phyloP scores from a whole-genome alignment of 495 filamentous ascomycete species.

The Penicillium ucsense region DNA sequence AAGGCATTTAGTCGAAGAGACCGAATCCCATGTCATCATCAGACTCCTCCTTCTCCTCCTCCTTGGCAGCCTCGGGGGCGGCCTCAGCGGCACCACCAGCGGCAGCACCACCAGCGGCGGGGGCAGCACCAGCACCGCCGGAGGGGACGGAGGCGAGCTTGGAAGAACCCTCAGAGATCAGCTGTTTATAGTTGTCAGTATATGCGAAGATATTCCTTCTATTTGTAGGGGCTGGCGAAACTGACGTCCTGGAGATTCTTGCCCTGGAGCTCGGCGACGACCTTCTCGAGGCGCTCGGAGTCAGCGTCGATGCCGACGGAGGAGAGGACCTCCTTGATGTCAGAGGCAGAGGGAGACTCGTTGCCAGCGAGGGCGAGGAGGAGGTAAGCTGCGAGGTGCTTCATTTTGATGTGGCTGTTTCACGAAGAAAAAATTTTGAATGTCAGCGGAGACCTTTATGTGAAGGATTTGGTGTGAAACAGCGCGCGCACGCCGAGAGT shows the following conservation, averaged over 20 bases:
- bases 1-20: conserved; percentile 78
- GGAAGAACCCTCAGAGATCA: conserved; percentile 79
- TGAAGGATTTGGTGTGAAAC: background rate
- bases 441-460: conserved; percentile 7
- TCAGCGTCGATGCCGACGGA: conserved; percentile 96
- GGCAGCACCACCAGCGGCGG: conserved; percentile 43
- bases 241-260: conserved; percentile 94
- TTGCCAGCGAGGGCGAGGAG: conserved; percentile 93
- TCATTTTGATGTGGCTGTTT: conserved; percentile 66
- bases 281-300: conserved; percentile 68
- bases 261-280: conserved; percentile 88
- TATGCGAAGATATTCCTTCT: background rate
- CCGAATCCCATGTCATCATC: conserved; percentile 99
- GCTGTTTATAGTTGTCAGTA: conserved; percentile 36
- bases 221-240: conserved; percentile 1
- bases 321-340: conserved; percentile 85
- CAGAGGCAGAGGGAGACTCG: conserved; percentile 71
- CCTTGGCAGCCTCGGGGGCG: conserved; percentile 61
- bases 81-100: conserved; percentile 60
- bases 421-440: conserved; percentile 4
- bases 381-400: conserved; percentile 98
- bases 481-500: too few species aligned
- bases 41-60: conserved; percentile 80
- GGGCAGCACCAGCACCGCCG: conserved; percentile 67
- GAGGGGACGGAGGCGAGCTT: conserved; percentile 98